Conservation (phyloP, 2,329 filamentous ascomycete species). For the Paraphoma sp. region DNA sequence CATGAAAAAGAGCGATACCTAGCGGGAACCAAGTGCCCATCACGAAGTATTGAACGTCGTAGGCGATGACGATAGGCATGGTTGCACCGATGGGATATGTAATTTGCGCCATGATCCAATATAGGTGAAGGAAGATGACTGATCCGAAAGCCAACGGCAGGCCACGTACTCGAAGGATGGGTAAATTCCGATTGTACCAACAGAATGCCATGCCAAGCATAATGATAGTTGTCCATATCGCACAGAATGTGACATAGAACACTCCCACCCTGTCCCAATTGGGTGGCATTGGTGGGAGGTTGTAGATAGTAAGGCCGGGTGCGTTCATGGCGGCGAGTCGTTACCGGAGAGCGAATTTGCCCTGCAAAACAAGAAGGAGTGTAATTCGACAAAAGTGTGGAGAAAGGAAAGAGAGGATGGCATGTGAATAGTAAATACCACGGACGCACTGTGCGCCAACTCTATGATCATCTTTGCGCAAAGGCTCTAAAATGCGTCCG, state of each 20-base stretch:
- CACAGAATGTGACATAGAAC: constrained; percentile 19
- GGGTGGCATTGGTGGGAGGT: constrained; percentile 14
- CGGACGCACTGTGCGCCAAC: neutral
- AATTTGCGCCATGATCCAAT: constrained; percentile 24
- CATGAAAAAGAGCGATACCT: constrained; percentile 27
- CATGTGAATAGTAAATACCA: neutral
- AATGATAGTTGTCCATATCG: constrained; percentile 22
- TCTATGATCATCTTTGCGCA: no score
- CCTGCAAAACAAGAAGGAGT: neutral
- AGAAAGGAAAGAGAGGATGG: neutral
- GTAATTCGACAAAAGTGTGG: neutral
- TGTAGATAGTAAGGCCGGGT: constrained; percentile 17
- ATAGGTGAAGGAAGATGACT: constrained; percentile 21
- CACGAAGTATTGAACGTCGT: constrained; percentile 21
- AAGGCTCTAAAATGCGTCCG: no score
- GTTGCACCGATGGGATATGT: constrained; percentile 17
- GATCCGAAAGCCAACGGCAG: constrained; percentile 19
- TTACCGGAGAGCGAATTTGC: no score
- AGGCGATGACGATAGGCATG: constrained; percentile 20
- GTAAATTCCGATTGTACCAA: constrained; percentile 19
- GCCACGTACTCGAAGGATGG: constrained; percentile 18
- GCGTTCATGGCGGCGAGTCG: neutral
- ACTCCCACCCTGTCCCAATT: constrained; percentile 21
- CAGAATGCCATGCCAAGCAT: constrained; percentile 21
- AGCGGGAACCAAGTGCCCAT: constrained; percentile 28